A percentile compares a stretch with the other conserved stretches of the same genome.
phyloP scores from a whole-genome alignment of 176 grass and related monocot genomes.

The Puccinellia tenuiflora region DNA sequence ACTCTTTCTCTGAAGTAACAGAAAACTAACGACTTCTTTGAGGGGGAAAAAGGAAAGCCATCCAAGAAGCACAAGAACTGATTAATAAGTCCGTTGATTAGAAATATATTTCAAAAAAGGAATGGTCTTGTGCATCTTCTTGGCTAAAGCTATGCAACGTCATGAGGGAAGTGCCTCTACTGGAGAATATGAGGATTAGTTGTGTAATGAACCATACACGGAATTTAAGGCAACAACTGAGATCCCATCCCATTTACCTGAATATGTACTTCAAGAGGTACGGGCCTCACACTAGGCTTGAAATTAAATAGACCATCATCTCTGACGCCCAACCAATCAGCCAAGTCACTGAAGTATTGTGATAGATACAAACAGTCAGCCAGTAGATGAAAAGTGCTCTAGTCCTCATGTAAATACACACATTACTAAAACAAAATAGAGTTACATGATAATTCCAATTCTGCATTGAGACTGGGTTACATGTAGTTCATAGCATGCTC shows the following conservation, averaged over 20 bases:
- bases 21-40: background rate
- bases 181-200: slow-evolving; percentile 2
- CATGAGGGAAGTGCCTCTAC: slow-evolving; percentile 12
- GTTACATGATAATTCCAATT: background rate
- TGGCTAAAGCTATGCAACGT: slow-evolving; percentile 2
- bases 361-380: slow-evolving; percentile 9
- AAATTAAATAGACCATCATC: slow-evolving; percentile 96
- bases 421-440: background rate
- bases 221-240: slow-evolving; percentile 14
- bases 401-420: background rate
- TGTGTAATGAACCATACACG: background rate
- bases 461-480: background rate
- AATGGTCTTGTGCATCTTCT: slow-evolving; percentile 5
- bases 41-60: background rate
- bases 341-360: slow-evolving; percentile 66
- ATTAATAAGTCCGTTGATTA: background rate
- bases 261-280: slow-evolving; percentile 98
- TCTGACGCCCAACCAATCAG: slow-evolving; percentile 83
- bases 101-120: slow-evolving; percentile 10
- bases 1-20: background rate
- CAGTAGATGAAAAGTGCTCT: background rate
- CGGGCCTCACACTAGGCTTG: slow-evolving; percentile 95
- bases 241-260: slow-evolving; percentile 53
- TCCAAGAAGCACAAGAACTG: background rate
- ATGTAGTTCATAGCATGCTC: background rate